Evolutionary conservation across 78 protist genomes (phyloP).

Genomic region (slime mould (Dictyostelium discoideum)): dicty_2.7 NC_007088.5:5844501-5845000

Average conservation of each 20-base stretch:
- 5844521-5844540: constrained; percentile 8
- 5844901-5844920: background rate
- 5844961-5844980: no score
- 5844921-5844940: background rate
- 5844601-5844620: background rate
- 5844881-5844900: background rate
- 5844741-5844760: constrained; percentile 53
- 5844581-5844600: background rate
- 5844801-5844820: constrained; percentile 63
- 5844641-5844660: constrained; percentile 30
- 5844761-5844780: constrained; percentile 53
- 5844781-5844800: constrained; percentile 71
- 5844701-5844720: constrained; percentile 44
- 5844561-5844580: background rate
- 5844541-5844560: constrained; percentile 23
- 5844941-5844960: no score
- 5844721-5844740: background rate
- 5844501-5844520: constrained; percentile 1
- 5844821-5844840: constrained; percentile 49
- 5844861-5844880: constrained; percentile 75
- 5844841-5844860: constrained; percentile 55
- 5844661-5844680: constrained; percentile 37
- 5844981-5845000: background rate
- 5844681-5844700: constrained; percentile 65
- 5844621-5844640: background rate